phyloP scores from a whole-genome alignment of 768 basidiomycete species.

The Amanita inopinata region DNA sequence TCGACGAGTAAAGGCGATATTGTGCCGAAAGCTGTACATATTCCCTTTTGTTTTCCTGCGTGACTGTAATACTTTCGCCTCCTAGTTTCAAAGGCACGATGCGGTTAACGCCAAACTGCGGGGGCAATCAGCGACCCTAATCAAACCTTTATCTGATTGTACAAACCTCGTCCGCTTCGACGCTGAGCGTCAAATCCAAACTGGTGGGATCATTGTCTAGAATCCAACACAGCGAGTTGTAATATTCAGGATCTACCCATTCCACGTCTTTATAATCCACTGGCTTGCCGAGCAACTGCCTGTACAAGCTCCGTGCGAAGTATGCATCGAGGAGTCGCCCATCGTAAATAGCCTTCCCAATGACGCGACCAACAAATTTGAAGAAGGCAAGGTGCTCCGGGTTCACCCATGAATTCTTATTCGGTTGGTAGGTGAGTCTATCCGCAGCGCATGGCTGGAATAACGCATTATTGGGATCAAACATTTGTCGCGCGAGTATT shows the following conservation, averaged over 20 bases:
- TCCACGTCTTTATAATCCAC: constrained; percentile 96
- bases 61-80: constrained; percentile 79
- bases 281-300: constrained; percentile 87
- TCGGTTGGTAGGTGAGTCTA: constrained; percentile 91
- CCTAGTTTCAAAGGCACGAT: constrained; percentile 80
- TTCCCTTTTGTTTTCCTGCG: constrained; percentile 93
- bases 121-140: constrained; percentile 8
- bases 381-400: constrained; percentile 95
- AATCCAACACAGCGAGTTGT: constrained; percentile 97
- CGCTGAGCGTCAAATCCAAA: constrained; percentile 86
- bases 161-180: constrained; percentile 88
- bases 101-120: constrained; percentile 83
- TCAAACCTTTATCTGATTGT: constrained; percentile 9
- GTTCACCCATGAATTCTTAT: constrained; percentile 89
- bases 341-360: constrained; percentile 97
- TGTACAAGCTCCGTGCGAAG: constrained; percentile 93
- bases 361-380: constrained; percentile 96
- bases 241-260: constrained; percentile 97
- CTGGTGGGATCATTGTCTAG: constrained; percentile 88
- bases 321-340: constrained; percentile 94
- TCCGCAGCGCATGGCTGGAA: constrained; percentile 98
- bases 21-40: constrained; percentile 94
- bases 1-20: constrained; percentile 87
- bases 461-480: constrained; percentile 95
- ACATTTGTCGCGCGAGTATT: constrained; percentile 96